Evolutionary conservation across 1,139 yeast species (phyloP), one percentile per base, ranked within the genome.

Genomic region (Candida sp.): DNA sequence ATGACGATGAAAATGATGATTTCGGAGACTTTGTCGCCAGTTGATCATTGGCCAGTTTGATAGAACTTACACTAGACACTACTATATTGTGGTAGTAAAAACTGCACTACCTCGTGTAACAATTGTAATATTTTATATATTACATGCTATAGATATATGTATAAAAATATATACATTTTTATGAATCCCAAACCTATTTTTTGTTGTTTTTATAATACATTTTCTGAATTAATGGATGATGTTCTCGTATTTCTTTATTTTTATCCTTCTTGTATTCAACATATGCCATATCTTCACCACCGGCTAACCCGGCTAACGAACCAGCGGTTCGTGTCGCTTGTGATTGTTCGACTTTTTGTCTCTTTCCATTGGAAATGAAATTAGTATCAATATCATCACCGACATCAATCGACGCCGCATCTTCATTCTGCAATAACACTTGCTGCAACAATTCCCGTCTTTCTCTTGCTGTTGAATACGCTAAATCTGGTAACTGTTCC

Each of bases 271-370:
- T 81, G 68, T 89, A 89, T 68, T 93, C 99, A 57, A 91, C 82
- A 62, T 95, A 95, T 3, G 99, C 99, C 98, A 95, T 95, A 63
- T 93, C 99, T 65, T 95, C 99, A 54, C 99, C 99, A 51, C 99
- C 99, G 9, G 99, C 98, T 63, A 95, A 78, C 47, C 96, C 89
- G 5, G 99, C 96, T 64, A 93, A 73, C 3, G 96, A 84, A 22
- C 98, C 98, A 33, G 89, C 84, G 38, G 83, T 83, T 57, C 96
- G 81, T 40, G 78, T 78, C 1, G 96, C 93, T 54, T 74, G 79
- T 9, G 79, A 63, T 39, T 60, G 63, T 56, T 76, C 69, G 66
- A 70, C 46, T 82, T 84, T 61, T 83, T 77, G 52, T 50, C 72
- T 57, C 47, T 59, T 61, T 34, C 66, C 73, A 49, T 63, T 63